These are phyloP conservation scores for Neurospora sp. DNA, from an alignment of 2,329 filamentous ascomycete species.

Conservation along the genomic window DNA sequence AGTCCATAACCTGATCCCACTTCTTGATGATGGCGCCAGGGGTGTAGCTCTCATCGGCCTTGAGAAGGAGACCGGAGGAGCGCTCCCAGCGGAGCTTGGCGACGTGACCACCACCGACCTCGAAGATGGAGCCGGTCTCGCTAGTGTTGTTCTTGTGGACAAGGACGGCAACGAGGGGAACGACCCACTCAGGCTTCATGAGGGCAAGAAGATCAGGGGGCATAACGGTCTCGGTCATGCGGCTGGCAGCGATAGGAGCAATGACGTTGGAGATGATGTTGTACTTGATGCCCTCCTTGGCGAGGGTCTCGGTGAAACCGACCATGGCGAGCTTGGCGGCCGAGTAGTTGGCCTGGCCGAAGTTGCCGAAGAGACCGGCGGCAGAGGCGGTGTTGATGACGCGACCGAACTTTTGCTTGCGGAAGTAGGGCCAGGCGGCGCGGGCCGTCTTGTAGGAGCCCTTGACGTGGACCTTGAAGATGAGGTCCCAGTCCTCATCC, in stretches of 20 bases:
- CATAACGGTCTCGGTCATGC: slow-evolving; percentile 94
- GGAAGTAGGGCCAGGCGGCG: slow-evolving; percentile 94
- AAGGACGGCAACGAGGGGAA: slow-evolving; percentile 81
- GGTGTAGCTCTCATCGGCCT: slow-evolving; percentile 80
- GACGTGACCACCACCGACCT: slow-evolving; percentile 84
- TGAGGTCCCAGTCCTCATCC: slow-evolving; percentile 92
- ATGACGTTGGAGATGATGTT: slow-evolving; percentile 95
- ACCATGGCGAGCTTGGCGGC: slow-evolving; percentile 93
- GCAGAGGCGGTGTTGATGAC: slow-evolving; percentile 97
- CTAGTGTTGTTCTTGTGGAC: slow-evolving; percentile 74
- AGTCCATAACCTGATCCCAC: slow-evolving; percentile 83
- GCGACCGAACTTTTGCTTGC: slow-evolving; percentile 96
- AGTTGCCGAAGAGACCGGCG: slow-evolving; percentile 89
- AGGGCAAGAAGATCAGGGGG: slow-evolving; percentile 81
- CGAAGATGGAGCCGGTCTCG: slow-evolving; percentile 86
- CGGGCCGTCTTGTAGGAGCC: slow-evolving; percentile 92
- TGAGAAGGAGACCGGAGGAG: slow-evolving; percentile 77
- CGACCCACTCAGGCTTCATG: slow-evolving; percentile 88
- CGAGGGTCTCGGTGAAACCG: slow-evolving; percentile 94
- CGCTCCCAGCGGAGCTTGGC: slow-evolving; percentile 96
- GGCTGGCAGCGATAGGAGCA: slow-evolving; percentile 86
- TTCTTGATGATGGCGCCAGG: slow-evolving; percentile 79
- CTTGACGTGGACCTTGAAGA: slow-evolving; percentile 84
- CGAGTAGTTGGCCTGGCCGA: slow-evolving; percentile 94
- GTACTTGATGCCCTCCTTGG: slow-evolving; percentile 96